Conservation (phyloP, 2,329 filamentous ascomycete species). For the Corynespora cassiicola region DNA sequence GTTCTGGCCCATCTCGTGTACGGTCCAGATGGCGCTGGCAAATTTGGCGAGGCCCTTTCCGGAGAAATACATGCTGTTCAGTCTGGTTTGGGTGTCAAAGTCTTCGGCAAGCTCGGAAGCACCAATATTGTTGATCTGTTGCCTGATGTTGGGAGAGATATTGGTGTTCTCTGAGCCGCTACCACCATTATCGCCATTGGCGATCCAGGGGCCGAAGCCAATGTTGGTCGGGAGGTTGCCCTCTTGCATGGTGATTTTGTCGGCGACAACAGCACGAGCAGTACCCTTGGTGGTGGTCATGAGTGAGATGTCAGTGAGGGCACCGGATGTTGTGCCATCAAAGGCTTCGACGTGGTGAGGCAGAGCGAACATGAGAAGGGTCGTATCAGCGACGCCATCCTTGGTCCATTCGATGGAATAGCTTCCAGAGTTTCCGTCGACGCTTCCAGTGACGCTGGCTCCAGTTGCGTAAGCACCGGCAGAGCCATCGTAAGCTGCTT, state of each 20-base stretch:
- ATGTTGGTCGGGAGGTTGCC: slow-evolving; percentile 72
- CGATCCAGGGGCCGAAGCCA: slow-evolving; percentile 81
- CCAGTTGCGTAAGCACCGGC: slow-evolving; percentile 77
- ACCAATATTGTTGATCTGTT: slow-evolving; percentile 69
- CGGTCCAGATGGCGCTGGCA: slow-evolving; percentile 52
- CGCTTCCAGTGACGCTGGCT: slow-evolving; percentile 58
- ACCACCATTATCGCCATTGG: slow-evolving; percentile 47
- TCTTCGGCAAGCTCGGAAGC: slow-evolving; percentile 77
- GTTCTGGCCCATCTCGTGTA: slow-evolving; percentile 66
- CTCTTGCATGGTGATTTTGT: slow-evolving; percentile 74
- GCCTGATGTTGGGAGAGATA: slow-evolving; percentile 63
- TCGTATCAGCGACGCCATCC: slow-evolving; percentile 61
- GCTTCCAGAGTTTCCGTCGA: slow-evolving; percentile 58
- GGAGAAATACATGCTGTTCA: slow-evolving; percentile 94
- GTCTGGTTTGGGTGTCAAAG: slow-evolving; percentile 73
- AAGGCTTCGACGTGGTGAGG: slow-evolving; percentile 87
- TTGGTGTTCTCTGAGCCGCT: slow-evolving; percentile 38
- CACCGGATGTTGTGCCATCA: slow-evolving; percentile 60
- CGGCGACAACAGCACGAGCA: slow-evolving; percentile 68
- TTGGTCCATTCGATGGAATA: slow-evolving; percentile 79
- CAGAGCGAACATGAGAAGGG: slow-evolving; percentile 84
- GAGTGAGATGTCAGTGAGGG: slow-evolving; percentile 64
- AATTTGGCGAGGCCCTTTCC: slow-evolving; percentile 62
- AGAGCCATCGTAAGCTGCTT: slow-evolving; percentile 73
- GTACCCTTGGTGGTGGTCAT: slow-evolving; percentile 86